These are phyloP conservation scores for Solanum virginianum DNA, from an alignment of 257 asterid genomes.

Conservation along the genomic window DNA sequence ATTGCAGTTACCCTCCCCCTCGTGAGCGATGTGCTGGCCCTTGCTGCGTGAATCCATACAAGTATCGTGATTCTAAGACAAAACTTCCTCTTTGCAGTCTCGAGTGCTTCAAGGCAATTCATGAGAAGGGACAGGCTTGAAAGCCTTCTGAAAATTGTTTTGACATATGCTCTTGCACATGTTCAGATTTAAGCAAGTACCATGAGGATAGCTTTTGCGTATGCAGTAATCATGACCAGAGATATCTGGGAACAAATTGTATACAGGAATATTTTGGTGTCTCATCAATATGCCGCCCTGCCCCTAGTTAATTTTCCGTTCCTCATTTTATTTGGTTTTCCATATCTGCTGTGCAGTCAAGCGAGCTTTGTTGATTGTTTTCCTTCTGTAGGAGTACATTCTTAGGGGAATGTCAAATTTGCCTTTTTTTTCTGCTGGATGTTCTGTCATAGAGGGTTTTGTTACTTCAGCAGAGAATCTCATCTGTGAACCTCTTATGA, in stretches of 20 bases:
- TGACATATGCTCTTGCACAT: background rate
- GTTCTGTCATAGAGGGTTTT: background rate
- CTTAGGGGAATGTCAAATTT: background rate
- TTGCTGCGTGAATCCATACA: constrained; percentile 65
- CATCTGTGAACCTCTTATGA: background rate
- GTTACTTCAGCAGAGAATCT: background rate
- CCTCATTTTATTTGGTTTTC: background rate
- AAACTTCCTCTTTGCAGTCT: constrained; percentile 96
- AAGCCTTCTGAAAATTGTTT: constrained; percentile 22
- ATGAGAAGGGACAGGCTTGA: constrained; percentile 21
- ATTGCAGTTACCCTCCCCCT: constrained; percentile 83
- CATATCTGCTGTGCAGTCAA: background rate
- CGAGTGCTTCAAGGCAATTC: constrained; percentile 81
- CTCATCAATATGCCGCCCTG: background rate
- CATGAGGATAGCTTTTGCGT: background rate
- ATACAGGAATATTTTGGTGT: background rate
- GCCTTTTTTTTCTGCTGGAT: background rate
- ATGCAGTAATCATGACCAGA: background rate
- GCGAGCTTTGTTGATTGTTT: background rate
- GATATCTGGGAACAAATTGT: background rate
- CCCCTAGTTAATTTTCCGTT: background rate
- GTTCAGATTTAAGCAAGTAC: background rate
- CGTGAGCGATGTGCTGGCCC: constrained; percentile 94
- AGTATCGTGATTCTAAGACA: constrained; percentile 85
- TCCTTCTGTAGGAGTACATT: background rate